A percentile compares a stretch with the other conserved stretches of the same genome.
Conservation (phyloP, 164 flowering plant genomes). For the Nelumbo lutea region DNA sequence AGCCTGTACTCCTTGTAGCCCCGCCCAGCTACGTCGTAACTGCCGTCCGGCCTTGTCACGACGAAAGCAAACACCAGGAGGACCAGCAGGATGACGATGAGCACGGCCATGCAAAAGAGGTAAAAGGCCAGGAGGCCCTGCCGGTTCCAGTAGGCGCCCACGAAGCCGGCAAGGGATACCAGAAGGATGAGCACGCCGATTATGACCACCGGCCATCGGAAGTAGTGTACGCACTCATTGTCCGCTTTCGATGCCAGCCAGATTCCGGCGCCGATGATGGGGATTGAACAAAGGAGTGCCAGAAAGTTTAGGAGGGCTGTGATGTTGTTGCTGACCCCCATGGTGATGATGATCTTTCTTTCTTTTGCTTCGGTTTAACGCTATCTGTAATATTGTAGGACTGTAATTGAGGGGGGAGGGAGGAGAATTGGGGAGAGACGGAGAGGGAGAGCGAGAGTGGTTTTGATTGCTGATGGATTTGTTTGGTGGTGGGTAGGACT, state of each 20-base stretch:
- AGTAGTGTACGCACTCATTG: constrained; percentile 62
- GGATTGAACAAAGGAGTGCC: constrained; percentile 74
- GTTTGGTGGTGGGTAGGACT: background rate
- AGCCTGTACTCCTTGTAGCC: constrained; percentile 65
- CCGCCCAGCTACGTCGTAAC: constrained; percentile 49
- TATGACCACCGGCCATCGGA: constrained; percentile 76
- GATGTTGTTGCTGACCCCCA: constrained; percentile 81
- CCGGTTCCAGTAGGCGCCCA: constrained; percentile 77
- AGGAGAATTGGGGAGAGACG: background rate
- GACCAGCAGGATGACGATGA: constrained; percentile 52
- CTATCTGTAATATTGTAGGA: no score
- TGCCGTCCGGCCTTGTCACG: constrained; percentile 64
- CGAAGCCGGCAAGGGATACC: constrained; percentile 74
- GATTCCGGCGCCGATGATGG: constrained; percentile 69
- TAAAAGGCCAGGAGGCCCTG: constrained; percentile 61
- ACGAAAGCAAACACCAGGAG: constrained; percentile 70
- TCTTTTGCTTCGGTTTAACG: background rate
- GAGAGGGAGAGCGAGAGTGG: background rate
- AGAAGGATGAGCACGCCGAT: constrained; percentile 70
- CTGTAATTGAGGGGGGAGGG: constrained; percentile 1
- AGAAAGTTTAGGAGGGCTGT: constrained; percentile 69
- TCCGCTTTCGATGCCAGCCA: constrained; percentile 86
- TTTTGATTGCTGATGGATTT: no score
- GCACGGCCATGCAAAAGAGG: constrained; percentile 69
- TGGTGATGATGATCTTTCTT: constrained; percentile 12